phyloP scores from a whole-genome alignment of 108 stramenopile genomes.

The Cyclotella kingstonii region DNA sequence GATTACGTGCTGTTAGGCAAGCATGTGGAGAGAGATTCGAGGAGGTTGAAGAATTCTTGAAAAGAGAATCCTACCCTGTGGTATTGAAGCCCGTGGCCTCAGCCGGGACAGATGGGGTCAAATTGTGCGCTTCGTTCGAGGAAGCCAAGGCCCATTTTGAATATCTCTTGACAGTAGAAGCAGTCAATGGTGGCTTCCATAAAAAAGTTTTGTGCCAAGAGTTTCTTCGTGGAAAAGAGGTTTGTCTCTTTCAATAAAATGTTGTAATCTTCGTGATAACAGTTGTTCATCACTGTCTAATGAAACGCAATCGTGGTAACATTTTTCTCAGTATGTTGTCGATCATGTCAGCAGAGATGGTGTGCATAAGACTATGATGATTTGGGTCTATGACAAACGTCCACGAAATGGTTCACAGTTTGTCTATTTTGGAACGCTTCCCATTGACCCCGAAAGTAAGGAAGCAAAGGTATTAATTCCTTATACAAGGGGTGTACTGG shows the following conservation, averaged over 20 bases:
- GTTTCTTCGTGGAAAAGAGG: conserved; percentile 82
- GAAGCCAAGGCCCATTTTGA: conserved; percentile 91
- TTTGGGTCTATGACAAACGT: conserved; percentile 94
- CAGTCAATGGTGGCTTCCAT: conserved; percentile 85
- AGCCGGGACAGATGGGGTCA: conserved; percentile 95
- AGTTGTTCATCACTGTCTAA: too few relatives aligned
- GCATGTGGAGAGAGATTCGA: conserved; percentile 64
- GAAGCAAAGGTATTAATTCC: conserved; percentile 83
- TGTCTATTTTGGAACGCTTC: conserved; percentile 51
- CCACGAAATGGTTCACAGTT: conserved; percentile 81
- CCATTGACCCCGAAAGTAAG: conserved; percentile 62
- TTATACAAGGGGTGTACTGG: conserved; percentile 79
- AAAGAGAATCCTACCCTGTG: conserved; percentile 61
- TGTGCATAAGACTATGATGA: conserved; percentile 85
- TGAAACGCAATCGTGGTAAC: too few relatives aligned
- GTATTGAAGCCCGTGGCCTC: conserved; percentile 93
- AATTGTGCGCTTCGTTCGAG: conserved; percentile 79
- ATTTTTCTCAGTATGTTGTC: conserved; percentile 64
- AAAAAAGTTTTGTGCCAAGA: conserved; percentile 88
- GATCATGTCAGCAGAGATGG: conserved; percentile 86
- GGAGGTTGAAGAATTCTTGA: conserved; percentile 70
- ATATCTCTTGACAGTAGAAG: conserved; percentile 80
- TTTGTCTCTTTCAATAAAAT: too few relatives aligned
- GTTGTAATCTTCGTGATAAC: too few relatives aligned
- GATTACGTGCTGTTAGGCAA: conserved; percentile 83